A percentile compares a stretch with the other conserved stretches of the same genome.
These are phyloP conservation scores for Penicillium soppii DNA, from an alignment of 495 filamentous ascomycete genomes.

Conservation along the genomic window DNA sequence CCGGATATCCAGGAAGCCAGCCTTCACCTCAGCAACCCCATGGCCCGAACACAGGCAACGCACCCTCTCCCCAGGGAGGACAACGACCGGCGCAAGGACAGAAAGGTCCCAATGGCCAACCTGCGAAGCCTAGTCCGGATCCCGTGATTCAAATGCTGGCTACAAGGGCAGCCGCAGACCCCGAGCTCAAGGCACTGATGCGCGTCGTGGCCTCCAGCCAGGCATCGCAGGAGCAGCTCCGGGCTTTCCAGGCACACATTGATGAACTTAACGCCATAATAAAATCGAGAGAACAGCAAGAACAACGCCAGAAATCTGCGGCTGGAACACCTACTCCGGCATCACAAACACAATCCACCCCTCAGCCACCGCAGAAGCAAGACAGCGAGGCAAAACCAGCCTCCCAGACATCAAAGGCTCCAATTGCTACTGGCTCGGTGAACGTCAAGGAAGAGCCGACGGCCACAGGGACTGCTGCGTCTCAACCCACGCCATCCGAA, in stretches of 20 bases:
- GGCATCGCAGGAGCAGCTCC: conserved; percentile 75
- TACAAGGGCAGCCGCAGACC: conserved; percentile 79
- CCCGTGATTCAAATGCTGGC: conserved; percentile 95
- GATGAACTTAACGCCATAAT: conserved; percentile 76
- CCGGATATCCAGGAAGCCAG: conserved; percentile 31
- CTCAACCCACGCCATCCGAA: conserved; percentile 17
- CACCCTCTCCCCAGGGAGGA: conserved; percentile 26
- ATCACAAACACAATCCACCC: conserved; percentile 21
- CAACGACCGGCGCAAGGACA: conserved; percentile 35
- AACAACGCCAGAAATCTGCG: conserved; percentile 29
- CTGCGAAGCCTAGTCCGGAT: conserved; percentile 63
- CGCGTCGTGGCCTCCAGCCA: conserved; percentile 87
- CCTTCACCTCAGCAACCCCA: conserved; percentile 31
- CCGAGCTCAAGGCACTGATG: conserved; percentile 93
- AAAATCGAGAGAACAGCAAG: conserved; percentile 44
- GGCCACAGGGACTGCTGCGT: not conserved
- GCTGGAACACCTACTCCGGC: conserved; percentile 21
- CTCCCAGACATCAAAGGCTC: conserved; percentile 2
- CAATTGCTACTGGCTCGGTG: conserved; percentile 14
- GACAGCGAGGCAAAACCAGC: conserved; percentile 23
- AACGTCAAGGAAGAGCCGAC: conserved; percentile 39
- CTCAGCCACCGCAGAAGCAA: conserved; percentile 26
- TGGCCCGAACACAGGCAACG: conserved; percentile 24
- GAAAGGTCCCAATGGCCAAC: conserved; percentile 35
- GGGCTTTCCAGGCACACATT: conserved; percentile 88